phyloP scores from a whole-genome alignment of 129 eudicot genomes.

The Tagetes erecta region DNA sequence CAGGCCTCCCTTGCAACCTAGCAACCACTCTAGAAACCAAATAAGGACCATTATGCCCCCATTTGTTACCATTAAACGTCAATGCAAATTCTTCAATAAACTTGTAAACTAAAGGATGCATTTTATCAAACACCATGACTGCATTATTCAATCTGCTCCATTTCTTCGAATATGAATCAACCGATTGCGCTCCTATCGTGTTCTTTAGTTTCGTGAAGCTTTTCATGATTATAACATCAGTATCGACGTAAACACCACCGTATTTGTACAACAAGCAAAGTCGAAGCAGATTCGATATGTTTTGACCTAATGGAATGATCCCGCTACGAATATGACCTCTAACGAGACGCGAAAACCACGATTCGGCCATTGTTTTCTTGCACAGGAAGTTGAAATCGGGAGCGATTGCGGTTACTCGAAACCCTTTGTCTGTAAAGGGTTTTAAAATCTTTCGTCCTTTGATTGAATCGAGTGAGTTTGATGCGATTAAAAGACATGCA shows the following conservation, averaged over 20 bases:
- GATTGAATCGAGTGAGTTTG: conserved; percentile 66
- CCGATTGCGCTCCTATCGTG: conserved; percentile 77
- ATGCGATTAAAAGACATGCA: conserved; percentile 70
- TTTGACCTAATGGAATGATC: conserved; percentile 73
- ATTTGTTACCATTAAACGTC: conserved; percentile 88
- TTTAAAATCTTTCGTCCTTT: conserved; percentile 50
- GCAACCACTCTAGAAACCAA: conserved; percentile 86
- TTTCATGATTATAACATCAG: conserved; percentile 67
- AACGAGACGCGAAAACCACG: conserved; percentile 54
- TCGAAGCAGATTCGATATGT: conserved; percentile 82
- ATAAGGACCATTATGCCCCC: conserved; percentile 99
- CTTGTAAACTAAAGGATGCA: conserved; percentile 75
- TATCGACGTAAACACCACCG: conserved; percentile 85
- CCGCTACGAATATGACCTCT: conserved; percentile 63
- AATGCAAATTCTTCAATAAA: conserved; percentile 86
- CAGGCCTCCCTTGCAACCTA: conserved; percentile 56
- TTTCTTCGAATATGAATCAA: conserved; percentile 50
- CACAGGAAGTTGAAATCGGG: conserved; percentile 68
- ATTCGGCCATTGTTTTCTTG: conserved; percentile 68
- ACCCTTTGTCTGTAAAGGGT: conserved; percentile 62
- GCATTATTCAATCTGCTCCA: conserved; percentile 92
- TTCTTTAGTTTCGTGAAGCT: conserved; percentile 53
- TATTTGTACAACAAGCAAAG: conserved; percentile 72
- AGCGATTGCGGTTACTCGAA: conserved; percentile 53
- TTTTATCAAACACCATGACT: conserved; percentile 80